Base-by-base conservation (phyloP, 1,284 basidiomycete genomes). In the Malassezia arunalokei region DNA sequence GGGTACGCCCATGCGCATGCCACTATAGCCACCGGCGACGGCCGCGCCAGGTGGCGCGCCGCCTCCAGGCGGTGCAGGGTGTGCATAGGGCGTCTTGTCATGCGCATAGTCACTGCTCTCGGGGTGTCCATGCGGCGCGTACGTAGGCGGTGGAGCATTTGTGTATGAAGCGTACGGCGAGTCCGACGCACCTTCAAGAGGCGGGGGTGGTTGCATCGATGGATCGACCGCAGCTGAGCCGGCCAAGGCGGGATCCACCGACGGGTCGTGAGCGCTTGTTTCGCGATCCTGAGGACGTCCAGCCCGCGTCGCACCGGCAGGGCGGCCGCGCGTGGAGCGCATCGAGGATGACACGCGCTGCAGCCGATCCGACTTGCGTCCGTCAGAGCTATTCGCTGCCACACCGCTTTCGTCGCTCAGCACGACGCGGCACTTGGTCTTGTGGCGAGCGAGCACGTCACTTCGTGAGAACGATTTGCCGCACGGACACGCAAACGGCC, bases 381-480 rank as follows among this genome's bases (percentile, higher is more conserved):
- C 9, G 14, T 12, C 57, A 29, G 56, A 57, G 27, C 53, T 56
- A 27, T 40, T 24, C 17, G 50, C 51, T 8, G 57, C 47, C 43
- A 51, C 55, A 30, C 58, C 57, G 43, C 44, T 54, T 11, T 64
- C 61, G 17, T 43, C 64, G 5, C 56, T 52, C 43, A 68, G 55
- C 27, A 66, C 60, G 24, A 64, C 61, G 8, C 62, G 60, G 44
- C 69, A 72, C 46, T 72, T 68, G 27, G 63, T 59, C 56, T 64
- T 70, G 59, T 72, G 69, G 14, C 69, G 64, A 15, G 64, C 65
- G 4, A 72, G 56, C 0, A 72, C 69, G 37, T 72, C 69, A 47
- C 69, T 69, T 43, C 68, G 53, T 6, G 68, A 69, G 52, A 72
- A 72, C 32, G 68, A 64, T 49, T 72, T 72, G 12, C 68, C 68